Percentiles rank a stretch among this genome's conserved stretches.
Conservation (phyloP, 352 stramenopile genomes). For the Phytopythium chamaehyphon region DNA sequence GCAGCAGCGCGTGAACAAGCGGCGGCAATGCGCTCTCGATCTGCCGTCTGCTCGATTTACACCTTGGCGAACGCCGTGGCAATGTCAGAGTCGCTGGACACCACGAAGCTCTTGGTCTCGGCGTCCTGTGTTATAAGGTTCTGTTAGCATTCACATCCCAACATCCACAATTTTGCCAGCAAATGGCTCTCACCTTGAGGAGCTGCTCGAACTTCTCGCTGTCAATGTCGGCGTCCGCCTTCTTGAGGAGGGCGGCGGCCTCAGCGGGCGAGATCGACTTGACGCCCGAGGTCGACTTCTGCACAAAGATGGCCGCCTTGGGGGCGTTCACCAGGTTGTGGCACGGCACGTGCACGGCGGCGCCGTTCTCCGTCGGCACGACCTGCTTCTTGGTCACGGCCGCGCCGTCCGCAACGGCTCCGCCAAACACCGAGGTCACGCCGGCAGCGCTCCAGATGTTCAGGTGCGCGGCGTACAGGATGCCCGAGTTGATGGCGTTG, state of each 20-base stretch:
- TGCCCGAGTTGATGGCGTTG: slow-evolving; percentile 52
- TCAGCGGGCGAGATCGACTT: slow-evolving; percentile 61
- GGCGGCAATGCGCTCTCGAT: not conserved
- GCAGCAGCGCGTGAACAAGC: not conserved
- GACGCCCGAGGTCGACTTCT: slow-evolving; percentile 48
- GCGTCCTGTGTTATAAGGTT: slow-evolving; percentile 30
- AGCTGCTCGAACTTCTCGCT: slow-evolving; percentile 62
- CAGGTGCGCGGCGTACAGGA: slow-evolving; percentile 62
- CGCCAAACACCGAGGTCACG: slow-evolving; percentile 69
- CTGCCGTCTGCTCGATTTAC: slow-evolving; percentile 16
- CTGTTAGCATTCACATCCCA: too few species aligned
- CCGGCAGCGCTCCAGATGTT: slow-evolving; percentile 70
- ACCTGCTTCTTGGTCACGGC: slow-evolving; percentile 57
- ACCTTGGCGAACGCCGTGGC: slow-evolving; percentile 54
- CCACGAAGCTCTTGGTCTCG: slow-evolving; percentile 63
- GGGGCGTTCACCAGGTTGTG: slow-evolving; percentile 74
- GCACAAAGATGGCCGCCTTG: slow-evolving; percentile 58
- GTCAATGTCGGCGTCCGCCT: slow-evolving; percentile 42
- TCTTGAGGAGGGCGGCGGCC: slow-evolving; percentile 39
- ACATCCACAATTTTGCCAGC: slow-evolving; percentile 4
- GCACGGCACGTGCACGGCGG: slow-evolving; percentile 66
- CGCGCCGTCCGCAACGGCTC: slow-evolving; percentile 48
- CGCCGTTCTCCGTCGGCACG: slow-evolving; percentile 36
- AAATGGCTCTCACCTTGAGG: slow-evolving; percentile 39
- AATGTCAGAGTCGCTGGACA: slow-evolving; percentile 57